Evolutionary conservation across 305 asterid species (phyloP).

Genomic region (Lippia alba): DNA sequence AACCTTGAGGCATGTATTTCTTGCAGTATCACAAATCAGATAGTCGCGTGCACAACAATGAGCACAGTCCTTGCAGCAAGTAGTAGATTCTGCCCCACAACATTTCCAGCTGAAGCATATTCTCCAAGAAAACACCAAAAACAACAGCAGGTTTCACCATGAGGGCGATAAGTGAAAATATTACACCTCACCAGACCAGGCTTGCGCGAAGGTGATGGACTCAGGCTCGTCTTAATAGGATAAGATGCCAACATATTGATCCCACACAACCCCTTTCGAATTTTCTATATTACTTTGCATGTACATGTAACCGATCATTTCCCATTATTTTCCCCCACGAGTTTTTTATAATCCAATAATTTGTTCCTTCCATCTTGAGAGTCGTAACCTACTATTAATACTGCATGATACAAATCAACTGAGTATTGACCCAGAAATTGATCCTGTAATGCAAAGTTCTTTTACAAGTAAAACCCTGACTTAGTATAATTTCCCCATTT

Average conservation of each 20-base stretch:
- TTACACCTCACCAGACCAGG: slow-evolving; percentile 71
- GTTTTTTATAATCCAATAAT: slow-evolving; percentile 90
- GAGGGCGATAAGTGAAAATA: slow-evolving; percentile 60
- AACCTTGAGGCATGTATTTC: slow-evolving; percentile 74
- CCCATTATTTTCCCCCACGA: slow-evolving; percentile 92
- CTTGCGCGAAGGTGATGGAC: slow-evolving; percentile 79
- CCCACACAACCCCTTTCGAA: slow-evolving; percentile 75
- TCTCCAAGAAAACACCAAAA: slow-evolving; percentile 67
- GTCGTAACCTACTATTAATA: slow-evolving; percentile 83
- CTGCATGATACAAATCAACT: slow-evolving; percentile 82
- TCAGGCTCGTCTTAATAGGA: slow-evolving; percentile 83
- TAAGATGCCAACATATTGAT: slow-evolving; percentile 84
- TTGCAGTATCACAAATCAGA: slow-evolving; percentile 71
- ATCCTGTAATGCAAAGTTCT: slow-evolving; percentile 68
- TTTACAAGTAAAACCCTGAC: too few relatives aligned
- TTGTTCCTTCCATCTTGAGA: slow-evolving; percentile 63
- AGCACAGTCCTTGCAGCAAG: slow-evolving; percentile 67
- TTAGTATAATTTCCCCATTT: too few relatives aligned
- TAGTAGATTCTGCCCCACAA: slow-evolving; percentile 70
- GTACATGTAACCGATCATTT: slow-evolving; percentile 73
- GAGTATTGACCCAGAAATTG: slow-evolving; percentile 89
- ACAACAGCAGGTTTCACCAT: slow-evolving; percentile 88
- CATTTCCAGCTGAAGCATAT: slow-evolving; percentile 81
- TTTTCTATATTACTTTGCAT: slow-evolving; percentile 62
- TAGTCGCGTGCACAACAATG: slow-evolving; percentile 86